Evolutionary conservation across 768 basidiomycete species (phyloP), one percentile per base, ranked within the genome.

Genomic region (Suillus lakei): DNA sequence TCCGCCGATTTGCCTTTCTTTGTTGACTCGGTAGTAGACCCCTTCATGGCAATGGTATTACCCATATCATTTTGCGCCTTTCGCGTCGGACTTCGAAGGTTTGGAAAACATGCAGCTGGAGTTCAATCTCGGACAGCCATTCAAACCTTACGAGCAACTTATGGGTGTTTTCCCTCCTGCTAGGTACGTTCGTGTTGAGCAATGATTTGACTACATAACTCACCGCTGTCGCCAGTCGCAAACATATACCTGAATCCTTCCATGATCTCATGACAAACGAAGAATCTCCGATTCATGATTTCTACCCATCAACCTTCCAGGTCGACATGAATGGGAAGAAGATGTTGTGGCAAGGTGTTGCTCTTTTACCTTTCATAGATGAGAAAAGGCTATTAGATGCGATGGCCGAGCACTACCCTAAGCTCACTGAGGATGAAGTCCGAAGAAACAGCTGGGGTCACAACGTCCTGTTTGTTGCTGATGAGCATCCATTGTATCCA

Each of bases 321-420:
- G 91, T 99, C 72, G 98, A 99, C 77, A 99, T 99, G 98, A 99
- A 99, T 73, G 98, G 98, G 65, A 99, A 99, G 81, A 93, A 92
- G 79, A 98, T 99, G 96, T 85, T 93, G 8, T 99, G 98, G 98
- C 97, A 99, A 77, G 98, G 98, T 62, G 95, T 99, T 63, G 96
- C 98, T 0, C 82, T 99, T 10, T 82, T 99, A 26, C 96, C 98
- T 0, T 99, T 99, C 82, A 99, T 99, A 67, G 93, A 99, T 73
- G 84, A 90, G 75, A 85, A 84, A 63, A 86, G 96, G 39, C 79
- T 99, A 30, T 80, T 99, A 62, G 89, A 87, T 39, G 94, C 96
- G 4, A 95, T 99, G 91, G 85, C 82, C 9, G 75, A 82, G 15
- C 83, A 81, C 67, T 91, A 91, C 74, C 78, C 82, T 60, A 69